These are phyloP conservation scores for Drechslerella coelobrocha DNA, from an alignment of 2,329 filamentous ascomycete species.

Conservation along the genomic window DNA sequence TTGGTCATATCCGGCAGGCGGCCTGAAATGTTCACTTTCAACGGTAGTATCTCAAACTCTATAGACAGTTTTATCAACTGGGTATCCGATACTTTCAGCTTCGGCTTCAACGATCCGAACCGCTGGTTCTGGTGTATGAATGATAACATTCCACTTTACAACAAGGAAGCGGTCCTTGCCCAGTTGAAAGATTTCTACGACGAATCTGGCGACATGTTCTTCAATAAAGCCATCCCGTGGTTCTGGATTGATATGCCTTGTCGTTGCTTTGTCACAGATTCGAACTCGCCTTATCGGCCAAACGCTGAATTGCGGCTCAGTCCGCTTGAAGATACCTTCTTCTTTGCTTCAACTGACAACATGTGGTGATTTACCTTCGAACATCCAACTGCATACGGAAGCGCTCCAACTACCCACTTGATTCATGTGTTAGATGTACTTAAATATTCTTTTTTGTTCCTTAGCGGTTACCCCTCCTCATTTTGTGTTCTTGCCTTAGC, in stretches of 20 bases:
- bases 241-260: conserved; percentile 49
- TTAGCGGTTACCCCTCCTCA: neutral
- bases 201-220: conserved; percentile 41
- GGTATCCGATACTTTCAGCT: conserved; percentile 23
- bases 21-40: conserved; percentile 41
- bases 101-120: conserved; percentile 29
- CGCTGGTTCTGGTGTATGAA: conserved; percentile 44
- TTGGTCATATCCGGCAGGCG: conserved; percentile 34
- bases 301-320: conserved; percentile 18
- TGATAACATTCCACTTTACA: conserved; percentile 23
- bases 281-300: conserved; percentile 16
- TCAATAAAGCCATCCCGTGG: conserved; percentile 44
- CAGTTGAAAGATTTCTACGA: conserved; percentile 42
- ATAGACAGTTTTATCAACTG: conserved; percentile 39
- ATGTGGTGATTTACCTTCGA: conserved; percentile 7
- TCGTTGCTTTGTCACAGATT: conserved; percentile 19
- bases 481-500: neutral
- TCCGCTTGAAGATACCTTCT: conserved; percentile 2
- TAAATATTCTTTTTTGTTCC: conserved; percentile 3
- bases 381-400: conserved; percentile 16
- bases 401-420: conserved; percentile 11
- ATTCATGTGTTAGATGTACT: conserved; percentile 6
- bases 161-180: conserved; percentile 23
- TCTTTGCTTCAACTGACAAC: conserved; percentile 21
- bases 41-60: conserved; percentile 33